Base-by-base conservation (phyloP, 345 rosid species). In the Bretschneidera sinensis region DNA sequence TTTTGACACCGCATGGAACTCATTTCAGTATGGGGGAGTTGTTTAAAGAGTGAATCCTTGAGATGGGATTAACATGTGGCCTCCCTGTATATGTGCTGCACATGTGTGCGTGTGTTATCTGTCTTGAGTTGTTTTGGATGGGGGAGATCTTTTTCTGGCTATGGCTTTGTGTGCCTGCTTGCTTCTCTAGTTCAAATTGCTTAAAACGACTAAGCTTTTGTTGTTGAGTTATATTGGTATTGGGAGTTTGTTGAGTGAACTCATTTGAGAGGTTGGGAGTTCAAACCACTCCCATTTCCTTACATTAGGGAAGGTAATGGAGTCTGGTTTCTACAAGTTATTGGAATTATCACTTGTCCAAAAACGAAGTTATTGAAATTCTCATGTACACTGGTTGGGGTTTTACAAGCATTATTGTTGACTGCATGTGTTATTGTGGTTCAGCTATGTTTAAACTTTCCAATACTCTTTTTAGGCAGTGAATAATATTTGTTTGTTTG, bases 401-500 rank as follows among this genome's bases (percentile, higher is more conserved):
- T 28, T 28, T 28, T 18, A 31, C 1, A 14, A 1, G 15, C 45
- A 9, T 39, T 1, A 39, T 5, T 31, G 9, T 9, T 4, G 24
- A 25, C 21, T 24, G 48, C 28, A 10, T 31, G 35, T 4, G 52
- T 20, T 7, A 28, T 5, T 43, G 1, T 43, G 43, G 31, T 52
- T 24, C 17, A 22, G 15, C 20, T 48, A 48, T 18, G 17, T 55
- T 47, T 0, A 1, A 25, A 53, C 50, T 4, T 39, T 51, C 10
- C 10, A 9, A 39, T 39, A 5, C 10, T 11, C 45, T 25, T 21
- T 7, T 21, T 24, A 4, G 47, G 34, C 31, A 52, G 28, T 10
- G 0, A 19, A 33, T 62, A 19, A 25, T 49, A 54, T 4, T n/a
- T 21, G 55, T 34, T 63, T 14, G 51, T 18, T 62, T 63, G 53